A percentile compares a stretch with the other conserved stretches of the same genome.
phyloP scores from a whole-genome alignment of 1,284 basidiomycete genomes.

The Mycena sp. region DNA sequence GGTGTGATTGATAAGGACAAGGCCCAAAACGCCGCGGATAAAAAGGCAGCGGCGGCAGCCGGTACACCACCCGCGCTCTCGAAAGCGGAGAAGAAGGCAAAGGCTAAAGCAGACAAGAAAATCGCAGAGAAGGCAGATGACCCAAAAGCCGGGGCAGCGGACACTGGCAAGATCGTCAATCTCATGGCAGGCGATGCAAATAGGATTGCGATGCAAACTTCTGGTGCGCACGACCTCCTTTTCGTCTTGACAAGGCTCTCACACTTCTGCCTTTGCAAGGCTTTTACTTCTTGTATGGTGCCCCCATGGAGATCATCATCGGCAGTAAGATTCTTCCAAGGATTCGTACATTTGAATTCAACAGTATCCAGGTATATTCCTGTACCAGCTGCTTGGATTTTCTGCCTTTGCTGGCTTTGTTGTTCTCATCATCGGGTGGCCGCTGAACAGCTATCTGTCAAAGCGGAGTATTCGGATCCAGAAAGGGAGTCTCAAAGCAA shows the following conservation, averaged over 20 bases:
- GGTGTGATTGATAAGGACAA: constrained; percentile 73
- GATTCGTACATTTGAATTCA: neutral
- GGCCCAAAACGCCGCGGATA: constrained; percentile 39
- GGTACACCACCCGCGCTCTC: constrained; percentile 8
- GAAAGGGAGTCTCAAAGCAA: constrained; percentile 75
- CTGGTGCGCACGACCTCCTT: neutral
- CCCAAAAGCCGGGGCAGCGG: constrained; percentile 76
- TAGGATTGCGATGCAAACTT: constrained; percentile 43
- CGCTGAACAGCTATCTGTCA: constrained; percentile 75
- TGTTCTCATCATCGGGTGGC: constrained; percentile 77
- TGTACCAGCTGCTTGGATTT: constrained; percentile 66
- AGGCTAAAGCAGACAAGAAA: constrained; percentile 24
- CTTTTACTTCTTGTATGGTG: constrained; percentile 32
- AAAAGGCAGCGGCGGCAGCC: constrained; percentile 15
- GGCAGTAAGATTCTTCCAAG: constrained; percentile 51
- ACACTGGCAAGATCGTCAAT: constrained; percentile 82
- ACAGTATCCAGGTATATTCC: constrained; percentile 52
- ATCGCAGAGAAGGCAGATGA: constrained; percentile 54
- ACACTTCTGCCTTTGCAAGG: neutral
- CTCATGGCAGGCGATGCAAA: constrained; percentile 79
- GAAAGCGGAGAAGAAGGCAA: constrained; percentile 21
- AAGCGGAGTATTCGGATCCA: constrained; percentile 74
- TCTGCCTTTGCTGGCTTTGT: constrained; percentile 84
- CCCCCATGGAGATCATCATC: constrained; percentile 83
- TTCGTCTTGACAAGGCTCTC: neutral